Percentiles rank a stretch among this genome's conserved stretches.
These are phyloP conservation scores for Flaveria trinervia DNA, from an alignment of 129 eudicot species.

Conservation along the genomic window DNA sequence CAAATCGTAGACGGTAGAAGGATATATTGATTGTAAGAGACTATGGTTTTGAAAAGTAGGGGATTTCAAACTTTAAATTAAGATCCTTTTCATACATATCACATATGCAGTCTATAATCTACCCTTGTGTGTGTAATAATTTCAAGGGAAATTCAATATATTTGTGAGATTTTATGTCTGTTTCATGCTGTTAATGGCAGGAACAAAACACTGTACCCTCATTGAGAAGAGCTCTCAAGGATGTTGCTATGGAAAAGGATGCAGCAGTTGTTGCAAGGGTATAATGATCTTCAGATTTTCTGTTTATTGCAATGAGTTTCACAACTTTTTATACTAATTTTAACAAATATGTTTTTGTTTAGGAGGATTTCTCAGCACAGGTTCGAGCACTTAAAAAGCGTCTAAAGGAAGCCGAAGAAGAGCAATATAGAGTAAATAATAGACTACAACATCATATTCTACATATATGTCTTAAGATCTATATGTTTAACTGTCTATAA, in stretches of 20 bases:
- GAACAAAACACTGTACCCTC: conserved; percentile 86
- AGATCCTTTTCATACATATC: not conserved
- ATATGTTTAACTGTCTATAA: conserved; percentile 25
- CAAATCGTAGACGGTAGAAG: no score
- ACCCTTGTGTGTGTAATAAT: conserved; percentile 20
- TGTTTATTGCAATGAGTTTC: conserved; percentile 5
- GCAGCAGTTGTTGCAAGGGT: conserved; percentile 99
- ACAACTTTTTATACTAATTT: not conserved
- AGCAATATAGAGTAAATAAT: conserved; percentile 77
- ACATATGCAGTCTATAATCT: conserved; percentile 5
- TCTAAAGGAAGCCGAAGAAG: conserved; percentile 94
- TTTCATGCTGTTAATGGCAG: conserved; percentile 42
- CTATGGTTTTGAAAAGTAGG: no score
- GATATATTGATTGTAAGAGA: not conserved
- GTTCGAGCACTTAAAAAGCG: conserved; percentile 88
- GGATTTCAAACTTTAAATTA: not conserved
- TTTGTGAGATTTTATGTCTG: not conserved
- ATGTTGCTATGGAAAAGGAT: conserved; percentile 98
- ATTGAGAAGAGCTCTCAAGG: conserved; percentile 87
- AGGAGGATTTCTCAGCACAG: conserved; percentile 95
- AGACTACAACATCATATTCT: not conserved
- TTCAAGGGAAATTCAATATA: not conserved
- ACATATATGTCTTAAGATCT: not conserved
- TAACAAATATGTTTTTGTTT: conserved; percentile 37
- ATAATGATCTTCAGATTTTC: conserved; percentile 13